Conservation (phyloP, 2,329 filamentous ascomycete species). For the Fusarium scirpi region DNA sequence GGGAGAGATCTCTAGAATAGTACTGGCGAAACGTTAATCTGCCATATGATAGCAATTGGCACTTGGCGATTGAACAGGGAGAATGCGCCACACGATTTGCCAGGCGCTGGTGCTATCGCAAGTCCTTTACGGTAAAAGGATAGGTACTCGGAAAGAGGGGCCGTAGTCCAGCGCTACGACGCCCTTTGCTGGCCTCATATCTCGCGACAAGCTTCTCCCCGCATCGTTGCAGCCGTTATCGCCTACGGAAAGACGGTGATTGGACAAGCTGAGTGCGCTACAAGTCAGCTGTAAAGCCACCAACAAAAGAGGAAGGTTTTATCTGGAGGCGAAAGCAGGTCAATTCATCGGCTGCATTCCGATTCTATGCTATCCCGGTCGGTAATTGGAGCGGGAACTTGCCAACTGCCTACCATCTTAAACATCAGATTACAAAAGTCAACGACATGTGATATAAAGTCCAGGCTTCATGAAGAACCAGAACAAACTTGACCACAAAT, state of each 20-base stretch:
- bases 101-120: too few species aligned
- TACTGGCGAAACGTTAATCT: too few species aligned
- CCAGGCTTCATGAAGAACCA: background rate
- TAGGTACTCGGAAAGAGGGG: background rate
- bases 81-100: too few species aligned
- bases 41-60: too few species aligned
- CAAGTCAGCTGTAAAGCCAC: background rate
- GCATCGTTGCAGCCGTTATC: background rate
- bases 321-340: slow-evolving; percentile 1
- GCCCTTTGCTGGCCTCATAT: background rate
- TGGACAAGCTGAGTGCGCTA: background rate
- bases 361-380: rapidly evolving
- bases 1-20: too few species aligned
- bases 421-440: background rate
- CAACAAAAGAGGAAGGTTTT: slow-evolving; percentile 27
- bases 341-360: background rate
- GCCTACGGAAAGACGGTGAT: background rate
- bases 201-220: background rate
- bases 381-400: background rate
- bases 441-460: background rate
- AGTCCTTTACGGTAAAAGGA: too few species aligned
- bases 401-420: background rate
- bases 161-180: background rate
- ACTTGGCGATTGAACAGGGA: too few species aligned
- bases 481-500: rapidly evolving